Conservation (phyloP, 2,329 filamentous ascomycete genomes). For the Pseudocercospora pini-densiflorae region DNA sequence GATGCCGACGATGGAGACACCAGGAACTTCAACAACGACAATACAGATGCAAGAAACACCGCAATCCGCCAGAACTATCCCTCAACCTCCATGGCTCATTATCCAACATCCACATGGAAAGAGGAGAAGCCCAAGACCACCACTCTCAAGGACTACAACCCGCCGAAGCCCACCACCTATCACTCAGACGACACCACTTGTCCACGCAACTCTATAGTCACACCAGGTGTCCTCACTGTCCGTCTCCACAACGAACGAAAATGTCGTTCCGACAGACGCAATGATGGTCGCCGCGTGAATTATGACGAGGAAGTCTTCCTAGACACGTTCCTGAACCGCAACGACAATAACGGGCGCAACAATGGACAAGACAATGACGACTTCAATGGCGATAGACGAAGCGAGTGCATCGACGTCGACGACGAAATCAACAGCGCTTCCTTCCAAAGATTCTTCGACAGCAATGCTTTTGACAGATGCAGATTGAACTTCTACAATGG, state of each 20-base stretch:
- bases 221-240: not conserved
- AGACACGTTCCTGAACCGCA: not conserved
- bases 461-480: slow-evolving; percentile 4
- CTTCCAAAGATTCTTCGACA: slow-evolving; percentile 15
- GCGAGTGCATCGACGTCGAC: slow-evolving; percentile 11
- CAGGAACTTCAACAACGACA: not conserved
- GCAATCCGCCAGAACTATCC: not conserved
- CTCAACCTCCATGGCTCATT: not conserved
- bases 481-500: slow-evolving; percentile 4
- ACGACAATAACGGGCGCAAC: not conserved
- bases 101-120: not conserved
- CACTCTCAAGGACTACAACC: not conserved
- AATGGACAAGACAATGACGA: slow-evolving; percentile 2
- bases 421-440: slow-evolving; percentile 15
- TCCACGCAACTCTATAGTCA: not conserved
- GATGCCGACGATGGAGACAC: not conserved
- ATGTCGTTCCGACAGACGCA: not conserved
- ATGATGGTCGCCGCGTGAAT: not conserved
- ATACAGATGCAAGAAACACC: not conserved
- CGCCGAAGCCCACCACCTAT: not conserved
- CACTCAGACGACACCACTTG: not conserved
- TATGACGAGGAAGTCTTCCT: not conserved
- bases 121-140: not conserved
- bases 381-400: slow-evolving; percentile 1
- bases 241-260: not conserved